A percentile compares a stretch with the other conserved stretches of the same genome.
These are phyloP conservation scores for Rugonectria rugulosa DNA, from an alignment of 2,329 filamentous ascomycete species.

Conservation along the genomic window DNA sequence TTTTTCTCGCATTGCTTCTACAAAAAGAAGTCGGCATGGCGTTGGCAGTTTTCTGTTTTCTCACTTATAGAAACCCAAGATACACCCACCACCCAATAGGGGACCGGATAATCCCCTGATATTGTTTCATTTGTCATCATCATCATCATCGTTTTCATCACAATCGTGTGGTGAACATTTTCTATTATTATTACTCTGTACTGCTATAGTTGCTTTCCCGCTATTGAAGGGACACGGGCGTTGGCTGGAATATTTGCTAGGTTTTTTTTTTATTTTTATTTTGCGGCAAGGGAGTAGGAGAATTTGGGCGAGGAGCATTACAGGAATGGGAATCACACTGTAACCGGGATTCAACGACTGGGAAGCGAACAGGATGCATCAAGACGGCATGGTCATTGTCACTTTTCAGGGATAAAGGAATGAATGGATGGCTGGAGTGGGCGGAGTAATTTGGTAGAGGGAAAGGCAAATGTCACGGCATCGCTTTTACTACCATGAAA, in stretches of 20 bases:
- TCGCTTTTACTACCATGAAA: conserved; percentile 11
- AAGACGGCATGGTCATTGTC: conserved; percentile 30
- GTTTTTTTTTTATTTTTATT: conserved; percentile 2
- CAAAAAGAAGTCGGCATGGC: conserved; percentile 35
- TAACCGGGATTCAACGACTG: conserved; percentile 14
- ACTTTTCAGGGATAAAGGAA: conserved; percentile 24
- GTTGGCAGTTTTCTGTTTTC: conserved; percentile 22
- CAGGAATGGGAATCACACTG: conserved; percentile 4
- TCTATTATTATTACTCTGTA: conserved; percentile 2
- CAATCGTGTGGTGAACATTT: too few relatives aligned
- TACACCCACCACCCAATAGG: conserved; percentile 28
- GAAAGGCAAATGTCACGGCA: conserved; percentile 14
- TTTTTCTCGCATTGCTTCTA: conserved; percentile 25
- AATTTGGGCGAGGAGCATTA: conserved; percentile 9
- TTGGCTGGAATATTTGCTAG: conserved; percentile 21
- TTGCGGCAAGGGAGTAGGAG: neutral
- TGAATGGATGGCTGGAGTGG: conserved; percentile 14
- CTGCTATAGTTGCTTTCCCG: conserved; percentile 11
- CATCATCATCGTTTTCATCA: conserved; percentile 14
- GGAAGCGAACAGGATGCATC: conserved; percentile 21
- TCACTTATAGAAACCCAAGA: conserved; percentile 26
- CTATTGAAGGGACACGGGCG: conserved; percentile 19
- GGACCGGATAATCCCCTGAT: conserved; percentile 20
- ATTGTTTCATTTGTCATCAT: conserved; percentile 26
- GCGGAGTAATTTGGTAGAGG: conserved; percentile 23